Conservation (phyloP, 805 yeast genomes). For the Clavispora fructus region DNA sequence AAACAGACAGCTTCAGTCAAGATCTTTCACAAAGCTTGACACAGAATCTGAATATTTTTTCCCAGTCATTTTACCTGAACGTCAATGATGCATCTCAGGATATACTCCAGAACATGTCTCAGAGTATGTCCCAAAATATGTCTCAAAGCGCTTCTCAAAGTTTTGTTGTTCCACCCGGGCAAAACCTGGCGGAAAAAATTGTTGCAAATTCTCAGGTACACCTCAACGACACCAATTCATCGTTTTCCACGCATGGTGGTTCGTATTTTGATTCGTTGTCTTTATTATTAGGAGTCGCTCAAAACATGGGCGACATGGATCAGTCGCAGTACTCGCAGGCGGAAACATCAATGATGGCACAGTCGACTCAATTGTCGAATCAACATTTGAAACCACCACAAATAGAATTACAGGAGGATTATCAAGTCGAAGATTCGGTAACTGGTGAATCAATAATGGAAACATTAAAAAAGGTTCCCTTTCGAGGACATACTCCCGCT, state of each 20-base stretch:
- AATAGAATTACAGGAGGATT: background rate
- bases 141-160: background rate
- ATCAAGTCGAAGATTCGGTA: background rate
- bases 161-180: background rate
- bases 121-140: background rate
- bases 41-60: background rate
- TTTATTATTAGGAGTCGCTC: conserved; percentile 5
- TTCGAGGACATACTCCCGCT: background rate
- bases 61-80: background rate
- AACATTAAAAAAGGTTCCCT: background rate
- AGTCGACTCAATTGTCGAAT: conserved; percentile 6
- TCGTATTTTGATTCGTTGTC: conserved; percentile 3
- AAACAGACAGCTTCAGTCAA: background rate
- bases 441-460: background rate
- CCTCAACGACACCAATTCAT: background rate
- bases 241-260: background rate
- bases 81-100: background rate
- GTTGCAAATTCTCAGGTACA: background rate
- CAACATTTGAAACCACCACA: background rate
- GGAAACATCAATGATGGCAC: conserved; percentile 7
- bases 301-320: background rate
- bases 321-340: background rate
- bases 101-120: background rate
- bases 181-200: background rate
- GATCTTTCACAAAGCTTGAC: background rate